These are phyloP conservation scores for Brassica rapa DNA, from an alignment of 345 rosid genomes.

Conservation along the genomic window DNA sequence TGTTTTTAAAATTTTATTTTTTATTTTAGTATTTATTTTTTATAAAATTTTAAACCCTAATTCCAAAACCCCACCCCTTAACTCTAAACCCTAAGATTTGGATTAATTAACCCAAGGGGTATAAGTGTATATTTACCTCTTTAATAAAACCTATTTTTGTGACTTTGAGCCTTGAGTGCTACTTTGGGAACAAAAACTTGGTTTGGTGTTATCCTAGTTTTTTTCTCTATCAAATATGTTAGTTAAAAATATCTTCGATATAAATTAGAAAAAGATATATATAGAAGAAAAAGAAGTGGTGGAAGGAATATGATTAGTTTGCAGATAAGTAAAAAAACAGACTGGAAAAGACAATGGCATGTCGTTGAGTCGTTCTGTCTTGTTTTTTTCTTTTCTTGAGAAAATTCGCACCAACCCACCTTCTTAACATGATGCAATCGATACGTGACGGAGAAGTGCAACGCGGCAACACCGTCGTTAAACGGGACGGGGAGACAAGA, in stretches of 20 bases:
- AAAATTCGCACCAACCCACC: conserved; percentile 4
- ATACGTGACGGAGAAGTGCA: conserved; percentile 4
- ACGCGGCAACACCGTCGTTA: conserved; percentile 8
- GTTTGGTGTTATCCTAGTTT: too few relatives aligned
- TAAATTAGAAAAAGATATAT: background rate
- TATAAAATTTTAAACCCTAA: too few relatives aligned
- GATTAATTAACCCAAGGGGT: too few relatives aligned
- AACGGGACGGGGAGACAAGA: conserved; percentile 21
- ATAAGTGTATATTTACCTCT: too few relatives aligned
- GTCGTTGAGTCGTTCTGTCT: conserved; percentile 23
- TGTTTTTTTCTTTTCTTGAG: background rate
- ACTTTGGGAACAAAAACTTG: too few relatives aligned
- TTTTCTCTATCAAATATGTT: too few relatives aligned
- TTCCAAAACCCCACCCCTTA: too few relatives aligned
- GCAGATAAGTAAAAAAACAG: conserved; percentile 27
- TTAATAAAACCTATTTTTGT: too few relatives aligned
- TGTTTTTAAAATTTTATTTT: too few relatives aligned
- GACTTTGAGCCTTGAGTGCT: too few relatives aligned
- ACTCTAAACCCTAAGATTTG: too few relatives aligned
- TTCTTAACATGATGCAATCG: conserved; percentile 23
- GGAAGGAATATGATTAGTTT: conserved; percentile 19
- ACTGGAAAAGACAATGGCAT: conserved; percentile 37
- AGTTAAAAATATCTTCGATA: background rate
- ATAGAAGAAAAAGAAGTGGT: background rate
- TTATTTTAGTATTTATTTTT: too few relatives aligned